A percentile compares a stretch with the other conserved stretches of the same genome.
Conservation (phyloP, 2,329 filamentous ascomycete species). For the Penicillium brevicompactum region DNA sequence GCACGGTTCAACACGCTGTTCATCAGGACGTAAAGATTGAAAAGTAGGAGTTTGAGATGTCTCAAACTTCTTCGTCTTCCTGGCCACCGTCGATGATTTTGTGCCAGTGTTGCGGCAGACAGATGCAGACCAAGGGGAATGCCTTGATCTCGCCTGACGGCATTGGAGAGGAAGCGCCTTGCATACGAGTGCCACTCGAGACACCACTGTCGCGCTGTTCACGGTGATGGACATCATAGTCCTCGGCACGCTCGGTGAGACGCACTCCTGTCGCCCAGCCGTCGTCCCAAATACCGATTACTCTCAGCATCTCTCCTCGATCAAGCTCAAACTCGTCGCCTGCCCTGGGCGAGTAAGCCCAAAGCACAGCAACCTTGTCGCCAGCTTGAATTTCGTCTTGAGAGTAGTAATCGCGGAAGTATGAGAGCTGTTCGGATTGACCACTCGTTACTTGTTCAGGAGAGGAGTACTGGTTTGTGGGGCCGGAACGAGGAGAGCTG, state of each 20-base stretch:
- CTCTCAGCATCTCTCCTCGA: constrained; percentile 95
- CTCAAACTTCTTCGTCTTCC: constrained; percentile 30
- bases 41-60: constrained; percentile 15
- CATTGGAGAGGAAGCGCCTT: constrained; percentile 60
- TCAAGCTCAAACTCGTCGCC: constrained; percentile 91
- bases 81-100: constrained; percentile 90
- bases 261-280: constrained; percentile 96
- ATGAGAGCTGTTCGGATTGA: constrained; percentile 91
- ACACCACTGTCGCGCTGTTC: constrained; percentile 90
- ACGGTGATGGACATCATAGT: constrained; percentile 78
- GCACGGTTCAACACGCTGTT: constrained; percentile 34
- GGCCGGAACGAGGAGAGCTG: constrained; percentile 70
- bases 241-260: constrained; percentile 78
- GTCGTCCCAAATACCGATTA: constrained; percentile 98
- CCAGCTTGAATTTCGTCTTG: constrained; percentile 92
- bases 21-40: constrained; percentile 41
- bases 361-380: constrained; percentile 86
- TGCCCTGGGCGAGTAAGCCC: constrained; percentile 95
- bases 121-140: constrained; percentile 95
- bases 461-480: constrained; percentile 75
- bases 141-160: constrained; percentile 88
- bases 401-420: constrained; percentile 99
- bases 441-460: constrained; percentile 81
- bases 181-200: constrained; percentile 71
- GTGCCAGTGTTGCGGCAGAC: constrained; percentile 91